These are phyloP conservation scores for Hyaloperonospora arabidopsidis DNA, from an alignment of 352 stramenopile species.

Conservation along the genomic window DNA sequence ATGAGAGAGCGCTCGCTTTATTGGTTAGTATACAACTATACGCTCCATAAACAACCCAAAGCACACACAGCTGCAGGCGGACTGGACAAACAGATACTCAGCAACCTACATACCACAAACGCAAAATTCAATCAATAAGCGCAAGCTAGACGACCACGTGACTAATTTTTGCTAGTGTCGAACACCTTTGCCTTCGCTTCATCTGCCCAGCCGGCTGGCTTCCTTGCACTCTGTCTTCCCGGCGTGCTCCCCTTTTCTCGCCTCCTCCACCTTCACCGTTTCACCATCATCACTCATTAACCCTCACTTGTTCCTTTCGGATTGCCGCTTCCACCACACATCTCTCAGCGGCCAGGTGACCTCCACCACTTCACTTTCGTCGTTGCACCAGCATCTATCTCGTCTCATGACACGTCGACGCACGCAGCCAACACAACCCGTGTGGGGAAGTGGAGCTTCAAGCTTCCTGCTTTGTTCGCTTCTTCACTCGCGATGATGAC, in stretches of 20 bases:
- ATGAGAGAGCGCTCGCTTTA: constrained; percentile 32
- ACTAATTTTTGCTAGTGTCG: not conserved
- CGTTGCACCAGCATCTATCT: constrained; percentile 9
- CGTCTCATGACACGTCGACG: constrained; percentile 7
- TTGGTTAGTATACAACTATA: constrained; percentile 39
- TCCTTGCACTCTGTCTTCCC: constrained; percentile 28
- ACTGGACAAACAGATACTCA: constrained; percentile 9
- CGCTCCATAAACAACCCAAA: constrained; percentile 25
- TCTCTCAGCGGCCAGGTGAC: constrained; percentile 9
- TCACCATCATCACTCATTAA: constrained; percentile 10
- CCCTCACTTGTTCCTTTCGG: constrained; percentile 18
- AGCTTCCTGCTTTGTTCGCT: constrained; percentile 63
- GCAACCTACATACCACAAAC: constrained; percentile 7
- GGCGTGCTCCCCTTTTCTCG: constrained; percentile 19
- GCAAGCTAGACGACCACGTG: not conserved
- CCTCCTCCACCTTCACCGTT: constrained; percentile 13
- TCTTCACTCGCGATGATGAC: constrained; percentile 54
- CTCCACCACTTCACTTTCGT: constrained; percentile 5
- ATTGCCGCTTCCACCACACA: constrained; percentile 14
- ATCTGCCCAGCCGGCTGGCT: constrained; percentile 15
- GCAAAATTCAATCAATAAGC: constrained; percentile 1
- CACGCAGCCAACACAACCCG: constrained; percentile 8
- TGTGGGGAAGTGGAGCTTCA: constrained; percentile 27
- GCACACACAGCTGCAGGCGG: constrained; percentile 23
- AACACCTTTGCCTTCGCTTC: constrained; percentile 6